phyloP scores from a whole-genome alignment of 2,329 filamentous ascomycete species.

The Aspergillus luchuensis region DNA sequence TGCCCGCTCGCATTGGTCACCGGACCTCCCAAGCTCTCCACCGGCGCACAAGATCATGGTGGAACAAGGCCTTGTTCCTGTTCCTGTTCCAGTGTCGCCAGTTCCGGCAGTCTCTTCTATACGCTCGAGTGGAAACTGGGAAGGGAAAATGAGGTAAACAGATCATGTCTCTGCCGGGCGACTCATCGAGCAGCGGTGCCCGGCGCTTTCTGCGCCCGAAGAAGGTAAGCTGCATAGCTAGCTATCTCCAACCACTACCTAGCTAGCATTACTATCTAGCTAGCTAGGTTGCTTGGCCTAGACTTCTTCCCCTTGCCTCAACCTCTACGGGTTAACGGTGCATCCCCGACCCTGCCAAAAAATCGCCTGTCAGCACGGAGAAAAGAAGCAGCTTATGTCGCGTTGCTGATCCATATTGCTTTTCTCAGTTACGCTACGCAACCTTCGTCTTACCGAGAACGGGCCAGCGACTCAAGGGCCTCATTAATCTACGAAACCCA shows the following conservation, averaged over 20 bases:
- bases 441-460: slow-evolving; percentile 86
- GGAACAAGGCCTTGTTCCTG: background rate
- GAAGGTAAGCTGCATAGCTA: slow-evolving; percentile 27
- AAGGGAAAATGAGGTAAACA: slow-evolving; percentile 25
- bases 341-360: background rate
- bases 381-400: background rate
- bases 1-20: background rate
- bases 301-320: background rate
- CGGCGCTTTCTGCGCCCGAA: slow-evolving; percentile 37
- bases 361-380: background rate
- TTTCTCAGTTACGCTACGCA: slow-evolving; percentile 69
- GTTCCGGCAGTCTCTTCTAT: background rate
- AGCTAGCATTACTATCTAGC: background rate
- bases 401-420: slow-evolving; percentile 5
- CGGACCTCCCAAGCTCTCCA: background rate
- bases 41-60: background rate
- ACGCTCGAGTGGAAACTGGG: background rate
- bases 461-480: slow-evolving; percentile 77
- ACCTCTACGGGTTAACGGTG: background rate
- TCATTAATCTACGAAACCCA: slow-evolving; percentile 71
- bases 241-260: background rate
- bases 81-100: background rate
- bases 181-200: slow-evolving; percentile 31
- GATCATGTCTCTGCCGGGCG: slow-evolving; percentile 32
- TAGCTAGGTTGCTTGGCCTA: background rate